Evolutionary conservation across 2,329 filamentous ascomycete genomes (phyloP).

Genomic region (Allantophomopsis lycopodina): DNA sequence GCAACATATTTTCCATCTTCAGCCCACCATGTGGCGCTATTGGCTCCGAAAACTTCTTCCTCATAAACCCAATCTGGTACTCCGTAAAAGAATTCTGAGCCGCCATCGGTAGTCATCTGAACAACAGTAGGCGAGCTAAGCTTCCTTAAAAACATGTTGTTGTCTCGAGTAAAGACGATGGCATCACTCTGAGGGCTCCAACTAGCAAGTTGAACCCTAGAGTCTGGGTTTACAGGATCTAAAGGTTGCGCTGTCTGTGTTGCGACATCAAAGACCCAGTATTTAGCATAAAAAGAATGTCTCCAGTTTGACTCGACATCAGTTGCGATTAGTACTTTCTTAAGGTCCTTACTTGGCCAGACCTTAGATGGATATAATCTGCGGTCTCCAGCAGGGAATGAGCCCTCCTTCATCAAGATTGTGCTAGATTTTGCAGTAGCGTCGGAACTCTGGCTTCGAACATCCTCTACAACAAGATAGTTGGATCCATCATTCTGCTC

Average conservation of each 20-base stretch:
- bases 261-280: slow-evolving; percentile 86
- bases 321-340: slow-evolving; percentile 73
- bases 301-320: slow-evolving; percentile 68
- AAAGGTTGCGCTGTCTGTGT: slow-evolving; percentile 67
- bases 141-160: slow-evolving; percentile 77
- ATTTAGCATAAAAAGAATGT: slow-evolving; percentile 73
- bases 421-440: slow-evolving; percentile 34
- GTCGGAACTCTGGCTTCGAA: slow-evolving; percentile 41
- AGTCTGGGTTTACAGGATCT: slow-evolving; percentile 51
- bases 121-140: slow-evolving; percentile 25
- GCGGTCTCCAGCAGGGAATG: slow-evolving; percentile 45
- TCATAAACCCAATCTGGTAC: slow-evolving; percentile 97
- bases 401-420: slow-evolving; percentile 59
- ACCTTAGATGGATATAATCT: slow-evolving; percentile 43
- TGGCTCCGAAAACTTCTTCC: slow-evolving; percentile 64
- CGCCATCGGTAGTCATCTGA: slow-evolving; percentile 77
- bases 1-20: slow-evolving; percentile 78
- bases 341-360: slow-evolving; percentile 71
- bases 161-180: slow-evolving; percentile 77
- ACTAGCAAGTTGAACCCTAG: slow-evolving; percentile 65
- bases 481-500: slow-evolving; percentile 57
- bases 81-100: slow-evolving; percentile 82
- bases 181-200: slow-evolving; percentile 86
- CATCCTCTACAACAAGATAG: slow-evolving; percentile 78
- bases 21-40: slow-evolving; percentile 91